These are phyloP conservation scores for Apophysomyces variabilis DNA, from an alignment of 371 early-diverging fungal species.

Conservation along the genomic window DNA sequence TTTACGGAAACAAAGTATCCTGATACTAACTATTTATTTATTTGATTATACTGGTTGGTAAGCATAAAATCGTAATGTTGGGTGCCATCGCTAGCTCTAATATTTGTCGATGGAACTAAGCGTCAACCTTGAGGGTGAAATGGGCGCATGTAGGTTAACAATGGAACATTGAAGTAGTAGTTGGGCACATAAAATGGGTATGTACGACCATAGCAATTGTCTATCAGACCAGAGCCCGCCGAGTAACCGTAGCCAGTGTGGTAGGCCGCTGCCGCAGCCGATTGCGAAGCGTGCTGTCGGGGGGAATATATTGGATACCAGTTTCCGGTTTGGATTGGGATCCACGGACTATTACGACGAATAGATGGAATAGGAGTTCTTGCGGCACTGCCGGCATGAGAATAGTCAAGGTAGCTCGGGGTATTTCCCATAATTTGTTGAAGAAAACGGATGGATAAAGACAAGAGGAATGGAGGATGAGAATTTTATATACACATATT, in stretches of 20 bases:
- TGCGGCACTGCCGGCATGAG: neutral
- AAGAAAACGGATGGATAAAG: neutral
- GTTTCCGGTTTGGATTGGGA: neutral
- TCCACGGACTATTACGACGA: constrained; percentile 7
- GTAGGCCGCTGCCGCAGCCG: constrained; percentile 1
- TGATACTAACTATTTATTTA: no score
- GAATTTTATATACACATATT: neutral
- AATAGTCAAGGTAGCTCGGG: constrained; percentile 12
- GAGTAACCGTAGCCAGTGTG: constrained; percentile 5
- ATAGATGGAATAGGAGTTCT: constrained; percentile 4
- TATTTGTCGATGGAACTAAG: neutral
- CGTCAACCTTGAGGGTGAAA: neutral
- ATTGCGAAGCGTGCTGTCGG: neutral
- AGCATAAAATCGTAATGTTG: no score
- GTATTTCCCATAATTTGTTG: constrained; percentile 7
- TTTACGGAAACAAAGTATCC: no score
- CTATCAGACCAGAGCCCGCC: neutral
- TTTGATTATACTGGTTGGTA: no score
- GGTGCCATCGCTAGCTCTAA: no score
- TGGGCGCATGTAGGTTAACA: no score
- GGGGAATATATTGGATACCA: constrained; percentile 8
- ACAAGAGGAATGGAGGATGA: neutral
- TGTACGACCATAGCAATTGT: neutral
- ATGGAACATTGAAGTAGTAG: neutral
- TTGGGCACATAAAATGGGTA: neutral